Percentiles rank a stretch among this genome's conserved stretches.
phyloP scores from a whole-genome alignment of 2,329 filamentous ascomycete genomes.

The Parasarocladium wereldwijsianum region DNA sequence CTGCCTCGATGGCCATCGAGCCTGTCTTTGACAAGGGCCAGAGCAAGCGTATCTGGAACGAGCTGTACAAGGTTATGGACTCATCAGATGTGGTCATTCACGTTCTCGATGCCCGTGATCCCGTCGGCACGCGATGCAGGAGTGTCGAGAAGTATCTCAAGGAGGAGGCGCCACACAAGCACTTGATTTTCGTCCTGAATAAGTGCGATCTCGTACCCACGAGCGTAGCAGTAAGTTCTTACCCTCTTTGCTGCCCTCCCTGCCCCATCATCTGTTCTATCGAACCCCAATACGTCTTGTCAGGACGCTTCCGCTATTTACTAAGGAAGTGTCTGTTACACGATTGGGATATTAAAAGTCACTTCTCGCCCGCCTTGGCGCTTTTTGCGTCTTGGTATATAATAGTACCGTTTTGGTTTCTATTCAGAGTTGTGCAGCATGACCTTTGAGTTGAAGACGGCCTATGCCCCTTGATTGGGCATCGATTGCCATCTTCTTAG shows the following conservation, averaged over 20 bases:
- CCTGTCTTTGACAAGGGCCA: conserved; percentile 91
- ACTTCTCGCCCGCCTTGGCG: conserved; percentile 18
- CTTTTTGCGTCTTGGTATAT: conserved; percentile 44
- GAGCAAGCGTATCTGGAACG: conserved; percentile 93
- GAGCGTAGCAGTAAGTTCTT: conserved; percentile 74
- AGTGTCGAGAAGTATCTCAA: conserved; percentile 72
- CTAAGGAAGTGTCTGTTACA: conserved; percentile 95
- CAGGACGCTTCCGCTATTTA: conserved; percentile 66
- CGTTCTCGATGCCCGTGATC: conserved; percentile 79
- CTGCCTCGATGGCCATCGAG: conserved; percentile 53
- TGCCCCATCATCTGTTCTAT: conserved; percentile 17
- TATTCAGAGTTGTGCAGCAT: conserved; percentile 65
- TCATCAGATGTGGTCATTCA: conserved; percentile 95
- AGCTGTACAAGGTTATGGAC: conserved; percentile 89
- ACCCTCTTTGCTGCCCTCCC: conserved; percentile 7
- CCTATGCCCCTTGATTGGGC: conserved; percentile 37
- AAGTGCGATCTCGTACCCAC: conserved; percentile 73
- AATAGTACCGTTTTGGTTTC: conserved; percentile 80
- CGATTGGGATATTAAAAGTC: conserved; percentile 86
- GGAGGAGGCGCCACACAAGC: conserved; percentile 91
- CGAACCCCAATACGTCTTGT: conserved; percentile 52
- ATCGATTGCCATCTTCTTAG: conserved; percentile 87
- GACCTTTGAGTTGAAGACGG: conserved; percentile 95
- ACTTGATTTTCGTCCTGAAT: conserved; percentile 42
- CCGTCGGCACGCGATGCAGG: conserved; percentile 75